Percentiles rank a stretch among this genome's conserved stretches.
Conservation (phyloP, 495 filamentous ascomycete genomes). For the Articulospora tetracladia region DNA sequence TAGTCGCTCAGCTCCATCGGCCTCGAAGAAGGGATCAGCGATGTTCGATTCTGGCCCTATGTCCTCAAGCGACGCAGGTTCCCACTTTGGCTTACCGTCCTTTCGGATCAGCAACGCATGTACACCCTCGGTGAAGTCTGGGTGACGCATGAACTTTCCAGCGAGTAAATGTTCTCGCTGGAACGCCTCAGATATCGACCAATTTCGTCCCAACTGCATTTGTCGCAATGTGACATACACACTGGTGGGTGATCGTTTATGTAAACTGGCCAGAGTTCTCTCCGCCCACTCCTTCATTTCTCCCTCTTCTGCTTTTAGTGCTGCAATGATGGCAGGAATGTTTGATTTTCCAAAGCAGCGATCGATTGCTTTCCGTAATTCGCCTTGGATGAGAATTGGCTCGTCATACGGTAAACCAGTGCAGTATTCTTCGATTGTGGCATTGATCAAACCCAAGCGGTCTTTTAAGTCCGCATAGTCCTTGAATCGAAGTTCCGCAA, state of each 20-base stretch:
- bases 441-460: slow-evolving; percentile 68
- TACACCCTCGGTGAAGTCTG: slow-evolving; percentile 87
- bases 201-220: slow-evolving; percentile 68
- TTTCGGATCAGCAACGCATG: slow-evolving; percentile 69
- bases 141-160: slow-evolving; percentile 75
- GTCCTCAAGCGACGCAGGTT: slow-evolving; percentile 63
- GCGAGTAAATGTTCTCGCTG: slow-evolving; percentile 77
- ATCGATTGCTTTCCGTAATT: slow-evolving; percentile 74
- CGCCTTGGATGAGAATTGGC: slow-evolving; percentile 58
- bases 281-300: slow-evolving; percentile 59
- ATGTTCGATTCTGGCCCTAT: slow-evolving; percentile 46
- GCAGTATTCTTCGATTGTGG: slow-evolving; percentile 86
- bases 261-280: slow-evolving; percentile 66
- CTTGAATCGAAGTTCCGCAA: slow-evolving; percentile 83
- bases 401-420: slow-evolving; percentile 75
- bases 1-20: slow-evolving; percentile 41
- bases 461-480: slow-evolving; percentile 60
- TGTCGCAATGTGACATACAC: slow-evolving; percentile 78
- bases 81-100: slow-evolving; percentile 49
- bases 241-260: slow-evolving; percentile 73
- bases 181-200: slow-evolving; percentile 82
- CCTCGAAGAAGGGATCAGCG: slow-evolving; percentile 56
- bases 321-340: slow-evolving; percentile 64
- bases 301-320: slow-evolving; percentile 55
- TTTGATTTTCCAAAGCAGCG: slow-evolving; percentile 67